phyloP scores from a whole-genome alignment of 768 basidiomycete species.

The Coprinopsis sp. region DNA sequence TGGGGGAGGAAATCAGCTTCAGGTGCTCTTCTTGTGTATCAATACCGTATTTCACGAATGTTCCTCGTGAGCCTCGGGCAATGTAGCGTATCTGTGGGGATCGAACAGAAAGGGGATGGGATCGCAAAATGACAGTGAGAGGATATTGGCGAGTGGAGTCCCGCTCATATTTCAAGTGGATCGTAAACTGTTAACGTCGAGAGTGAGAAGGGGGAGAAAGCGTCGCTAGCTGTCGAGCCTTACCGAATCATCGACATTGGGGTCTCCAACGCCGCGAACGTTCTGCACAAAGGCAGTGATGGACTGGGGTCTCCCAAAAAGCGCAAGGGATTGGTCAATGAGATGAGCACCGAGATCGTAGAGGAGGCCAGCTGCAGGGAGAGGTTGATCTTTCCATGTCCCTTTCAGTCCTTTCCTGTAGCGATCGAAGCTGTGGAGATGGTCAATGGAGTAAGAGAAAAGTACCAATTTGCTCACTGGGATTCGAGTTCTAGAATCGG shows the following conservation, averaged over 20 bases:
- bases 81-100: constrained; percentile 65
- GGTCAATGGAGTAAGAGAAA: not conserved
- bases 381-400: constrained; percentile 74
- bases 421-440: constrained; percentile 58
- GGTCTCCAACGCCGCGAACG: constrained; percentile 57
- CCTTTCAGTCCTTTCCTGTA: constrained; percentile 61
- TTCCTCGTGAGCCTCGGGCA: constrained; percentile 67
- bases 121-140: constrained; percentile 63
- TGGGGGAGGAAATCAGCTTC: constrained; percentile 46
- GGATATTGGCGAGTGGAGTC: constrained; percentile 42
- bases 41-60: constrained; percentile 70
- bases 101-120: constrained; percentile 64
- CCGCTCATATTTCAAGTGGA: constrained; percentile 46
- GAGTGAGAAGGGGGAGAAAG: not conserved
- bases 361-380: constrained; percentile 57
- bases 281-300: constrained; percentile 72
- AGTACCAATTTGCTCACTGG: constrained; percentile 36
- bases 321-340: constrained; percentile 68
- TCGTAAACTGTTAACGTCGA: constrained; percentile 40
- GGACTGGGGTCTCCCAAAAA: constrained; percentile 71
- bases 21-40: constrained; percentile 80
- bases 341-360: constrained; percentile 82
- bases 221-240: constrained; percentile 15
- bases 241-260: constrained; percentile 64
- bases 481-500: constrained; percentile 69